Base-by-base conservation (phyloP, 768 basidiomycete species). In the Boletus patriciae region DNA sequence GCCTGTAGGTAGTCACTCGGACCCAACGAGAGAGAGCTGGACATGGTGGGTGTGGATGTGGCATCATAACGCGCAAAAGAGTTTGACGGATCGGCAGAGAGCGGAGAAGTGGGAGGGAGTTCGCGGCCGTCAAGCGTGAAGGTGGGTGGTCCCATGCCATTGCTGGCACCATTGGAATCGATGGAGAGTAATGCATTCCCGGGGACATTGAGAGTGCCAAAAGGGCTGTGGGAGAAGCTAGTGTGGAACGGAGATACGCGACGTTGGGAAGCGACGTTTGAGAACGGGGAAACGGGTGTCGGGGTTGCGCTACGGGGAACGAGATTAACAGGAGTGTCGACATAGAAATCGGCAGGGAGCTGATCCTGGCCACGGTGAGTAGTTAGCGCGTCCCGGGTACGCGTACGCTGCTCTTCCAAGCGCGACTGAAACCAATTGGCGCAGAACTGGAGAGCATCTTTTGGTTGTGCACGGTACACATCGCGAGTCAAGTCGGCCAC, bases 371-470 rank as follows among this genome's bases (percentile, higher is more conserved):
- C 72, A 47, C 82, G 81, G 48, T 79, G 82, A 2, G 82, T 70
- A 1, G 81, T 71, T 10, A 70, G 60, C 65, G 81, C 71, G 75
- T 90, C 85, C 61, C 92, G 81, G 23, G 82, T 84, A 60, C 87
- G 82, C 43, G 83, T 80, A 54, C 93, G 81, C 67, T 95, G 93
- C 67, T 93, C 90, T 61, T 93, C 89, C 48, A 95, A 79, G 53
- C 91, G 84, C 59, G 82, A 80, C 70, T 94, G 90, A 74, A 98
- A 98, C 94, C 94, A 98, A 66, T 87, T 93, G 46, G 95, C 86
- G 66, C 89, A 92, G 73, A 89, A 94, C 74, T 98, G 96, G 45
- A 97, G 86, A 5, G 88, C 84, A 68, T 98, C 96, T 65, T 83
- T 86, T 21, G 96, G 94, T 70, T 94, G 91, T 5, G 84, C 91